phyloP scores from a whole-genome alignment of 371 early-diverging fungal genomes.

The Amoeboaphelidium protococcarum region DNA sequence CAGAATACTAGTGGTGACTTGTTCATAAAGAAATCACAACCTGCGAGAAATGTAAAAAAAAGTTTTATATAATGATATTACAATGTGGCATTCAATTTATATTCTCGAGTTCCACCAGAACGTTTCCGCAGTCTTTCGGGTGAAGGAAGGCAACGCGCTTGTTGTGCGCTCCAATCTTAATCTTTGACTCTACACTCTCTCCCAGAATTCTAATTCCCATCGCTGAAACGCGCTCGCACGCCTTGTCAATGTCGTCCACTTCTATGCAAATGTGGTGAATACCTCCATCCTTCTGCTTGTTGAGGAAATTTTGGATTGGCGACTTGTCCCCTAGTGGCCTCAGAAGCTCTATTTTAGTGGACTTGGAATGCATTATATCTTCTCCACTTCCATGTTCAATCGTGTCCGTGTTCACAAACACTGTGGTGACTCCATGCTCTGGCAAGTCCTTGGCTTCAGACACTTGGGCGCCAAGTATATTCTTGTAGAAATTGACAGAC shows the following conservation, averaged over 20 bases:
- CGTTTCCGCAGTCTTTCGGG: conserved; percentile 54
- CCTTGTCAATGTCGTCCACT: conserved; percentile 25
- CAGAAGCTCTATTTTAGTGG: conserved; percentile 8
- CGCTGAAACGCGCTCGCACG: conserved; percentile 24
- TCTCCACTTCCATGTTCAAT: conserved; percentile 39
- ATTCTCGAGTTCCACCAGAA: conserved; percentile 19
- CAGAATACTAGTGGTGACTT: too few relatives aligned
- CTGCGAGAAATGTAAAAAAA: too few relatives aligned
- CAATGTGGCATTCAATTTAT: too few relatives aligned
- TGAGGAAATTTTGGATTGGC: conserved; percentile 41
- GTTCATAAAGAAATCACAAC: too few relatives aligned
- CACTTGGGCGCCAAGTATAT: conserved; percentile 33
- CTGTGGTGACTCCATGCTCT: conserved; percentile 54
- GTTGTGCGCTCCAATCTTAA: conserved; percentile 55
- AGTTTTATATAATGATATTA: too few relatives aligned
- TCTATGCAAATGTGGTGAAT: conserved; percentile 55
- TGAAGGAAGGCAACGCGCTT: conserved; percentile 50
- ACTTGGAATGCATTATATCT: conserved; percentile 1
- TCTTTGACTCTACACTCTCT: conserved; percentile 28
- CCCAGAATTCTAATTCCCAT: conserved; percentile 23
- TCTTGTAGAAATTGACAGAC: conserved; percentile 29
- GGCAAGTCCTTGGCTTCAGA: conserved; percentile 29
- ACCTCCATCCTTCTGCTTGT: conserved; percentile 42
- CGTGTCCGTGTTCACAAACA: conserved; percentile 44
- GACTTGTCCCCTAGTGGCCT: conserved; percentile 37